These are phyloP conservation scores for Arbutus unedo DNA, from an alignment of 148 eudicot genomes.

Conservation along the genomic window DNA sequence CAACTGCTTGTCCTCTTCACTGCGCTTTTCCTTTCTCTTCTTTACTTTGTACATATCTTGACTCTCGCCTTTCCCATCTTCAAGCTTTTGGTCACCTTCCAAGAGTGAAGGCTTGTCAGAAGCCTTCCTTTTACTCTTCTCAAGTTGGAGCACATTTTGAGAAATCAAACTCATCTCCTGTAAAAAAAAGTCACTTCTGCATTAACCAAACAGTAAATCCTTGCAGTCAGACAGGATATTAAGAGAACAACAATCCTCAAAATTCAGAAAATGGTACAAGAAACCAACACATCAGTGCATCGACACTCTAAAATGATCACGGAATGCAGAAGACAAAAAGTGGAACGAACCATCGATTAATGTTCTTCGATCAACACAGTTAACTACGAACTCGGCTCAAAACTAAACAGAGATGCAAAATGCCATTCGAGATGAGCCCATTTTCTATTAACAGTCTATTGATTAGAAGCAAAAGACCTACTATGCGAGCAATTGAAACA, in stretches of 20 bases:
- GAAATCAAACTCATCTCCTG: slow-evolving; percentile 64
- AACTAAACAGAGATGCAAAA: not conserved
- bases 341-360: not conserved
- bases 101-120: slow-evolving; percentile 31
- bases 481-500: no score
- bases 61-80: slow-evolving; percentile 22
- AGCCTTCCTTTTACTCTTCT: slow-evolving; percentile 50
- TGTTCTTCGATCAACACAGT: not conserved
- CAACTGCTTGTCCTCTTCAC: slow-evolving; percentile 29
- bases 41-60: slow-evolving; percentile 20
- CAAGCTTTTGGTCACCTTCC: slow-evolving; percentile 27
- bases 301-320: not conserved
- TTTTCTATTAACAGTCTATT: no score
- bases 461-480: no score
- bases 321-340: not conserved
- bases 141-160: slow-evolving; percentile 41
- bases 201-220: not conserved
- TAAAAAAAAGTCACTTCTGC: slow-evolving; percentile 9
- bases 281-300: not conserved
- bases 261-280: not conserved
- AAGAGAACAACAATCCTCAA: not conserved
- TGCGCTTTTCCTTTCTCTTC: slow-evolving; percentile 55
- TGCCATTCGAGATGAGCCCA: no score
- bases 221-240: not conserved
- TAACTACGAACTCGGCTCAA: not conserved